These are phyloP conservation scores for Lophiotrema nucula DNA, from an alignment of 495 filamentous ascomycete species.

Conservation along the genomic window DNA sequence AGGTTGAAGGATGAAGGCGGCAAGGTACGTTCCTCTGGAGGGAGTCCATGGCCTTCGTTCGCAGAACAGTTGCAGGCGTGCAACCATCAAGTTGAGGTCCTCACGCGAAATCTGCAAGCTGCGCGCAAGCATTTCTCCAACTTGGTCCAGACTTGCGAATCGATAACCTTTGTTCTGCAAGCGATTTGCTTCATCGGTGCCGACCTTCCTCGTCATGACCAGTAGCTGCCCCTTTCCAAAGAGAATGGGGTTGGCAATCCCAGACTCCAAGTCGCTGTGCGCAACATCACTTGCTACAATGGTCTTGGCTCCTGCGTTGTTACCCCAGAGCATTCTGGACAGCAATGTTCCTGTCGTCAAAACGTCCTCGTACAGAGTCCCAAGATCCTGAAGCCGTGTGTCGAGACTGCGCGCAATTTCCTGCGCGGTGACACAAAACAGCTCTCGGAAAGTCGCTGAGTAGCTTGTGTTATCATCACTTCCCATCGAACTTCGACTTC, in stretches of 20 bases:
- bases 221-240: slow-evolving; percentile 71
- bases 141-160: slow-evolving; percentile 68
- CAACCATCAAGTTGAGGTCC: slow-evolving; percentile 55
- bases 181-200: slow-evolving; percentile 55
- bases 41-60: slow-evolving; percentile 49
- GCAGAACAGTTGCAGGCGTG: slow-evolving; percentile 61
- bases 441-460: slow-evolving; percentile 75
- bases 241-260: slow-evolving; percentile 31
- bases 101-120: slow-evolving; percentile 67
- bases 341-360: slow-evolving; percentile 49
- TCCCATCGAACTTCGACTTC: slow-evolving; percentile 24
- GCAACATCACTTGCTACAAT: slow-evolving; percentile 10
- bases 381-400: slow-evolving; percentile 60
- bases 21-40: slow-evolving; percentile 69
- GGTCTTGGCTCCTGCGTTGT: slow-evolving; percentile 2
- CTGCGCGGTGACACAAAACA: slow-evolving; percentile 78
- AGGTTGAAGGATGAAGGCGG: slow-evolving; percentile 71
- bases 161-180: slow-evolving; percentile 72
- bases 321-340: not conserved
- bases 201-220: slow-evolving; percentile 71
- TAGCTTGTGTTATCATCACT: slow-evolving; percentile 58
- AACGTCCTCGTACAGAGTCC: slow-evolving; percentile 77
- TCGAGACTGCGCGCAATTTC: slow-evolving; percentile 67
- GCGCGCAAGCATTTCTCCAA: slow-evolving; percentile 63
- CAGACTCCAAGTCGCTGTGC: slow-evolving; percentile 17